A percentile compares a stretch with the other conserved stretches of the same genome.
Conservation (phyloP, 2,329 filamentous ascomycete genomes). For the Pleochaeta shiraiana region DNA sequence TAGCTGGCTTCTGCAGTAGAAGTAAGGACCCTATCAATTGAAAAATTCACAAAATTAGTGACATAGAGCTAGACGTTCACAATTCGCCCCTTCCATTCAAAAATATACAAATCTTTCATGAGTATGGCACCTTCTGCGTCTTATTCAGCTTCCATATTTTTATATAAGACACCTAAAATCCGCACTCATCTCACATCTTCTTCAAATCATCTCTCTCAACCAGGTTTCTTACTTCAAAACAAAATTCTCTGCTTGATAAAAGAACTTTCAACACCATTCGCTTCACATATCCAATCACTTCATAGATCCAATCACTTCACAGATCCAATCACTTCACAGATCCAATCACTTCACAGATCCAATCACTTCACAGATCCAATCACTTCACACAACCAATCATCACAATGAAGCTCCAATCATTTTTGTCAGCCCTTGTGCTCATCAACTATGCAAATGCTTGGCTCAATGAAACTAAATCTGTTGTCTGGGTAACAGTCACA, state of each 20-base stretch:
- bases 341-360: too few species aligned
- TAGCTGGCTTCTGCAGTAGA: too few species aligned
- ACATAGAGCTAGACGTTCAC: too few species aligned
- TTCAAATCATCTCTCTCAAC: background rate
- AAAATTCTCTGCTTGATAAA: conserved; percentile 9
- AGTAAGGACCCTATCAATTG: too few species aligned
- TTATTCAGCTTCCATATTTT: background rate
- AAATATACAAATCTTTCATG: background rate
- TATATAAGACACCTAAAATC: background rate
- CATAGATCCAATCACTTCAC: too few species aligned
- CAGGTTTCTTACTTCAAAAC: background rate
- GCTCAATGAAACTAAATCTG: conserved; percentile 10
- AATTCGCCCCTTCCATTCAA: background rate
- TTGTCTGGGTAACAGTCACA: conserved; percentile 20
- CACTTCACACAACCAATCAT: conserved; percentile 6
- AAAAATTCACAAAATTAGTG: too few species aligned
- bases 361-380: too few species aligned
- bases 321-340: too few species aligned
- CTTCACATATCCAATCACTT: too few species aligned
- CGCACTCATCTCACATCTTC: background rate
- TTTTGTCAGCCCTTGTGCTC: conserved; percentile 16
- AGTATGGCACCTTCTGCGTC: background rate
- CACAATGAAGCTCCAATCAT: conserved; percentile 14
- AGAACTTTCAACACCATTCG: too few species aligned
- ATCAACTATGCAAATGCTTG: conserved; percentile 12